Percentiles rank a stretch among this genome's conserved stretches.
These are phyloP conservation scores for Trametes pubescens DNA, from an alignment of 1,284 basidiomycete genomes.

Conservation along the genomic window DNA sequence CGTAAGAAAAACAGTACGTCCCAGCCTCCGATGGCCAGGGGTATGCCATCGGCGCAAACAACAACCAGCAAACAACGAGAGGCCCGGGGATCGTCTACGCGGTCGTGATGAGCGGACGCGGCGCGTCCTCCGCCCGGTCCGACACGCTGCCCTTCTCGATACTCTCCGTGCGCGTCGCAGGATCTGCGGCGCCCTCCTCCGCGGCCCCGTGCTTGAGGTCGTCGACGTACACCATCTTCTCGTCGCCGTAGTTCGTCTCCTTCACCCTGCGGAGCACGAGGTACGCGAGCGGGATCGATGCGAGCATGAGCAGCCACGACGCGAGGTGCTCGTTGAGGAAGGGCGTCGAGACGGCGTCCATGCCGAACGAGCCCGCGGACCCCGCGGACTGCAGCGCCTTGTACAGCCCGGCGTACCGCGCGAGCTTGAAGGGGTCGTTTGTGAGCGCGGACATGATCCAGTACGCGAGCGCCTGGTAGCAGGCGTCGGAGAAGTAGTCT, in stretches of 20 bases:
- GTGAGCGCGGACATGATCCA: constrained; percentile 55
- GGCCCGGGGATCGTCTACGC: neutral
- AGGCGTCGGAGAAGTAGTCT: constrained; percentile 50
- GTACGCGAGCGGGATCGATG: constrained; percentile 47
- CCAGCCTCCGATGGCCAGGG: neutral
- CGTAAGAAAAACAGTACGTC: neutral
- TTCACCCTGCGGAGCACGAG: constrained; percentile 48
- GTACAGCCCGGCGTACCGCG: constrained; percentile 52
- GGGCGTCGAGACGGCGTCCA: constrained; percentile 54
- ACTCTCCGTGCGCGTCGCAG: constrained; percentile 17
- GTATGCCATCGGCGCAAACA: neutral
- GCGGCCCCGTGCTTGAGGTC: constrained; percentile 37
- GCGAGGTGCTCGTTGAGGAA: constrained; percentile 50
- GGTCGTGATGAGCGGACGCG: neutral
- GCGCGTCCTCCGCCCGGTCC: neutral
- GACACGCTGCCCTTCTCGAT: constrained; percentile 27
- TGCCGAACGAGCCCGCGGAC: constrained; percentile 52
- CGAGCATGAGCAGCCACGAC: constrained; percentile 48
- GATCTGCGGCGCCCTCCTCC: constrained; percentile 29
- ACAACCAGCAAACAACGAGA: neutral
- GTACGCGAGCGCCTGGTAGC: constrained; percentile 50
- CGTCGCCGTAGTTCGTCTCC: constrained; percentile 50
- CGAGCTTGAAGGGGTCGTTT: constrained; percentile 54
- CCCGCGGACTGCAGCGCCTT: constrained; percentile 53
- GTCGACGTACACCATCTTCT: constrained; percentile 45